phyloP scores from a whole-genome alignment of 129 eudicot genomes.

The Pulicaria dysenterica region DNA sequence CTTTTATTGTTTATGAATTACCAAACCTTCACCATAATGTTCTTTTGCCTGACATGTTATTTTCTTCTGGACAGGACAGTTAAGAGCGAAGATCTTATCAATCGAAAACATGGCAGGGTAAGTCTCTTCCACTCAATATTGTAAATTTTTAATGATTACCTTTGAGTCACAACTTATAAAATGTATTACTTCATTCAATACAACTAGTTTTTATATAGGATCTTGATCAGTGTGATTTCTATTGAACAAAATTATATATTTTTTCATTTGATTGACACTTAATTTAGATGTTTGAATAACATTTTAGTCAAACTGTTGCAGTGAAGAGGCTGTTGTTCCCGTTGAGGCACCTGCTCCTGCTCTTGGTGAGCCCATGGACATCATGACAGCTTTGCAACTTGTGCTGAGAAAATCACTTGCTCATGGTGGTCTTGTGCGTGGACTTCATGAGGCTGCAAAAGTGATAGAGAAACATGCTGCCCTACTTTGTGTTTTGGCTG shows the following conservation, averaged over 20 bases:
- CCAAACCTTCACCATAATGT: background rate
- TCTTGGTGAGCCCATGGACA: conserved; percentile 97
- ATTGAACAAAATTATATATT: background rate
- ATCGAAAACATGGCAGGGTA: conserved; percentile 40
- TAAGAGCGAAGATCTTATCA: conserved; percentile 24
- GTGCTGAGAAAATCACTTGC: conserved; percentile 85
- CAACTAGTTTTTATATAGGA: background rate
- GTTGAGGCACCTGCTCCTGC: conserved; percentile 67
- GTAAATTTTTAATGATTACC: background rate
- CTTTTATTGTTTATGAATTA: background rate
- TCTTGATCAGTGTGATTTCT: background rate
- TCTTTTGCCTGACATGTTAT: conserved; percentile 4
- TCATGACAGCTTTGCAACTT: conserved; percentile 89
- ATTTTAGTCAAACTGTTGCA: conserved; percentile 27
- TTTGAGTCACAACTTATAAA: background rate
- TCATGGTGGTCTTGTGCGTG: conserved; percentile 88
- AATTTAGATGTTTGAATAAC: too few species aligned
- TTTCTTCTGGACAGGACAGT: conserved; percentile 11
- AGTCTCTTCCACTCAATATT: background rate
- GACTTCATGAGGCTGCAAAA: conserved; percentile 94
- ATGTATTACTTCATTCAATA: background rate
- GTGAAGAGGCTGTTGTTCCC: conserved; percentile 78
- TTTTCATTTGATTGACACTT: too few species aligned
- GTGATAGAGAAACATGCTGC: conserved; percentile 94
- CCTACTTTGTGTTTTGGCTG: conserved; percentile 90